Evolutionary conservation across 2,329 filamentous ascomycete genomes (phyloP).

Genomic region (Neofusicoccum cordaticola): DNA sequence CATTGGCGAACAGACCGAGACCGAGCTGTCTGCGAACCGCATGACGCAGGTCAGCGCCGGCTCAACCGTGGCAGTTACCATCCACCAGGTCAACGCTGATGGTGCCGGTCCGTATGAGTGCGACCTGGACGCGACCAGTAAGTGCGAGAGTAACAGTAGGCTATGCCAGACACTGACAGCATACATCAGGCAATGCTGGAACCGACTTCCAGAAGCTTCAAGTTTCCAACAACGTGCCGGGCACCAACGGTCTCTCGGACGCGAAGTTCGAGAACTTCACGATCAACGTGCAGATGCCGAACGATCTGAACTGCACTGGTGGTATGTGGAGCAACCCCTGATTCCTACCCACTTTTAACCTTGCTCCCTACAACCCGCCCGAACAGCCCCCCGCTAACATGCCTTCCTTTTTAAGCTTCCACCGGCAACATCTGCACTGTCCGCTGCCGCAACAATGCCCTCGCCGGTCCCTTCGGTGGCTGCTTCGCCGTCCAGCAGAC

Average conservation of each 20-base stretch:
- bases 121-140: constrained; percentile 37
- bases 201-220: constrained; percentile 49
- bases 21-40: constrained; percentile 31
- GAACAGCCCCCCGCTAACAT: not conserved
- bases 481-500: constrained; percentile 59
- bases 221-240: constrained; percentile 60
- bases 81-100: constrained; percentile 55
- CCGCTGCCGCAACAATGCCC: constrained; percentile 58
- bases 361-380: too few relatives aligned
- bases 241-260: constrained; percentile 57
- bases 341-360: too few relatives aligned
- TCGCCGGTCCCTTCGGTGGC: constrained; percentile 57
- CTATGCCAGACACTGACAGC: constrained; percentile 1
- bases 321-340: not conserved
- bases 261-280: constrained; percentile 56
- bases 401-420: constrained; percentile 25
- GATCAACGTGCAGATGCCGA: constrained; percentile 55
- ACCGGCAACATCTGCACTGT: constrained; percentile 60
- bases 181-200: constrained; percentile 29
- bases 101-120: constrained; percentile 50
- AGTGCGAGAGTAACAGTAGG: constrained; percentile 21
- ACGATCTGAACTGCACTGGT: constrained; percentile 25
- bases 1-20: constrained; percentile 38
- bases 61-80: constrained; percentile 32
- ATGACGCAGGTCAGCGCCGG: constrained; percentile 29